A percentile compares a stretch with the other conserved stretches of the same genome.
These are phyloP conservation scores for Austroboletus festivus DNA, from an alignment of 768 basidiomycete species.

Conservation along the genomic window DNA sequence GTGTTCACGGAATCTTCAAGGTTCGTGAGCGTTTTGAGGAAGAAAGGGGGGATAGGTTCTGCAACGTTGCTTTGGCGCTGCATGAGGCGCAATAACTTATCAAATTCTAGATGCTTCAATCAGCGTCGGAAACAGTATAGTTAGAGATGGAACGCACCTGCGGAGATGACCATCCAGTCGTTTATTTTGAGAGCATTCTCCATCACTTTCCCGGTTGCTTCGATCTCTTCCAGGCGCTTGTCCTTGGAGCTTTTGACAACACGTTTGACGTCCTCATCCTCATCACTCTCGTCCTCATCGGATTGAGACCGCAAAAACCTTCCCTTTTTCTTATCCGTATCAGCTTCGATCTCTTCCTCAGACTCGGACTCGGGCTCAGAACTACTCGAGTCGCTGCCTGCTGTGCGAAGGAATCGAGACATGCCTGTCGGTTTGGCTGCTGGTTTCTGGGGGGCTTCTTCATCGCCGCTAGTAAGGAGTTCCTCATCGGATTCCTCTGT, in stretches of 20 bases:
- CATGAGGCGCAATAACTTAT: slow-evolving; percentile 90
- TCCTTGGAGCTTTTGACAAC: slow-evolving; percentile 83
- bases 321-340: slow-evolving; percentile 38
- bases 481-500: slow-evolving; percentile 74
- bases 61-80: slow-evolving; percentile 81
- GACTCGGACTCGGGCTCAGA: slow-evolving; percentile 53
- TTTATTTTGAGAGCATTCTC: slow-evolving; percentile 95
- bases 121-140: slow-evolving; percentile 2
- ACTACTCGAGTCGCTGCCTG: slow-evolving; percentile 52
- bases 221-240: slow-evolving; percentile 93
- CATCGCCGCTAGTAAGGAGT: slow-evolving; percentile 68
- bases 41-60: slow-evolving; percentile 86
- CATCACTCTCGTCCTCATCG: slow-evolving; percentile 51
- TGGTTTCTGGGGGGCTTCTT: slow-evolving; percentile 47
- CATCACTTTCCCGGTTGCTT: slow-evolving; percentile 84
- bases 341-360: slow-evolving; percentile 56
- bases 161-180: slow-evolving; percentile 92
- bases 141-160: slow-evolving; percentile 49
- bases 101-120: slow-evolving; percentile 68
- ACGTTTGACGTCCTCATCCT: slow-evolving; percentile 71
- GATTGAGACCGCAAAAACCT: slow-evolving; percentile 45
- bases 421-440: slow-evolving; percentile 41
- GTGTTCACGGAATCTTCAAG: slow-evolving; percentile 75
- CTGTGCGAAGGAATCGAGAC: slow-evolving; percentile 74
- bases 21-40: slow-evolving; percentile 66